A percentile compares a stretch with the other conserved stretches of the same genome.
Evolutionary conservation across 768 basidiomycete species (phyloP).

Genomic region (Sutorius australiensis): DNA sequence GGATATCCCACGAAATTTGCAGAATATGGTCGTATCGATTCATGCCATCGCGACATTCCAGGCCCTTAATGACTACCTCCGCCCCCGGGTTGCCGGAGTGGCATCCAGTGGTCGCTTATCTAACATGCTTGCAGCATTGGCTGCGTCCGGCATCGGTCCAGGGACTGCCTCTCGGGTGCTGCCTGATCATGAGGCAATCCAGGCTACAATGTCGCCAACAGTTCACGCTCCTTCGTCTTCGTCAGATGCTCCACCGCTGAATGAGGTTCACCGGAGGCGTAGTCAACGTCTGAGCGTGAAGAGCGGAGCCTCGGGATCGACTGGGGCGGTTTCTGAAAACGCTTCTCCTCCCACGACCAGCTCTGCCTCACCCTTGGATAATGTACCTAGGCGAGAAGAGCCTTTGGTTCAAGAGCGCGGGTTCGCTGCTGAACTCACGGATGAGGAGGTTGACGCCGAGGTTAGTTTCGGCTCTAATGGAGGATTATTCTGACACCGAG

Average conservation of each 20-base stretch:
- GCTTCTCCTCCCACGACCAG: conserved; percentile 21
- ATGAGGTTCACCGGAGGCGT: conserved; percentile 59
- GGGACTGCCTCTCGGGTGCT: conserved; percentile 40
- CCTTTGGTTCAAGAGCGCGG: conserved; percentile 59
- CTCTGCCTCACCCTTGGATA: conserved; percentile 27
- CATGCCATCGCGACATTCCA: conserved; percentile 99
- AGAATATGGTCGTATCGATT: conserved; percentile 93
- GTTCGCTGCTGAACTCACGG: conserved; percentile 71
- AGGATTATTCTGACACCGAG: conserved; percentile 13
- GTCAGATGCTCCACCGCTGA: conserved; percentile 34
- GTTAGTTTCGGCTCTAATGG: conserved; percentile 22
- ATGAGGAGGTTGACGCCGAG: conserved; percentile 84
- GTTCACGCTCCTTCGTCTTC: conserved; percentile 33
- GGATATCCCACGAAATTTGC: conserved; percentile 80
- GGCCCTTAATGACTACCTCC: conserved; percentile 92
- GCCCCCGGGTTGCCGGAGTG: conserved; percentile 80
- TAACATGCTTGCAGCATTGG: conserved; percentile 88
- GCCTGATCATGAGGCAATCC: conserved; percentile 32
- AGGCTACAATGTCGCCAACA: conserved; percentile 26
- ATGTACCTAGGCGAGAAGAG: conserved; percentile 38
- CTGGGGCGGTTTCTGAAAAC: conserved; percentile 10
- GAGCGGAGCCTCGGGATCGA: conserved; percentile 33
- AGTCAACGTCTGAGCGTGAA: conserved; percentile 83
- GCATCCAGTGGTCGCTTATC: conserved; percentile 64
- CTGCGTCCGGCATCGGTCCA: conserved; percentile 67